phyloP scores from a whole-genome alignment of 2,329 filamentous ascomycete genomes.

The Penicillium sp. region DNA sequence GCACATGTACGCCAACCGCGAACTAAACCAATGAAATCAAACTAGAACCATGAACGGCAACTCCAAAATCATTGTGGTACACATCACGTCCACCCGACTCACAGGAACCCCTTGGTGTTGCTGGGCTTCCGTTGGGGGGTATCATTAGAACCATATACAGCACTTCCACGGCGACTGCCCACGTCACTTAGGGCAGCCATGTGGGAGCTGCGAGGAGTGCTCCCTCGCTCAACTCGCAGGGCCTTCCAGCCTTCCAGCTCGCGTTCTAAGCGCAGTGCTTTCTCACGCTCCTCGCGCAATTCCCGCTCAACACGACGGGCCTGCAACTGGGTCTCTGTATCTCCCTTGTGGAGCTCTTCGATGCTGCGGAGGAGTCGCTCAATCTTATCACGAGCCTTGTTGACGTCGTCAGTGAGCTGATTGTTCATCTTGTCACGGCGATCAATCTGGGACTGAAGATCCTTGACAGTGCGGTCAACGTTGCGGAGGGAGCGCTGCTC shows the following conservation, averaged over 20 bases:
- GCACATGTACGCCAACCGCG: constrained; percentile 13
- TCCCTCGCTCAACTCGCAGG: constrained; percentile 58
- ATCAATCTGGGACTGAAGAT: constrained; percentile 85
- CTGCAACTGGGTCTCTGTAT: constrained; percentile 72
- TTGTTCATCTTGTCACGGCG: constrained; percentile 82
- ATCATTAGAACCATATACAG: constrained; percentile 42
- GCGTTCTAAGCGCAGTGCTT: constrained; percentile 70
- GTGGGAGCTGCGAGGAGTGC: constrained; percentile 27
- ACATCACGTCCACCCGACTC: constrained; percentile 17
- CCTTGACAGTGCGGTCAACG: constrained; percentile 87
- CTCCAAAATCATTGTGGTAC: constrained; percentile 15
- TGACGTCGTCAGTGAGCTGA: constrained; percentile 75
- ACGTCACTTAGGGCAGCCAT: constrained; percentile 36
- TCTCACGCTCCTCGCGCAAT: constrained; percentile 81
- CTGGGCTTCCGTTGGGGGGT: constrained; percentile 63
- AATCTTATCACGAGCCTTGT: constrained; percentile 80
- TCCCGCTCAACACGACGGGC: constrained; percentile 85
- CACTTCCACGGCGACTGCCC: constrained; percentile 38
- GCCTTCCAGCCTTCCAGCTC: constrained; percentile 79
- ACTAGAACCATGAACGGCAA: constrained; percentile 11
- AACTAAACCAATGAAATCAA: constrained; percentile 2
- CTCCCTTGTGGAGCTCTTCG: constrained; percentile 84
- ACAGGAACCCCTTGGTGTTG: constrained; percentile 74
- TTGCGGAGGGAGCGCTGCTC: constrained; percentile 85
- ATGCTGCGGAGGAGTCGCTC: constrained; percentile 85